Evolutionary conservation across 176 grass and related monocot genomes (phyloP).

Genomic region (Dactylis glomerata): DNA sequence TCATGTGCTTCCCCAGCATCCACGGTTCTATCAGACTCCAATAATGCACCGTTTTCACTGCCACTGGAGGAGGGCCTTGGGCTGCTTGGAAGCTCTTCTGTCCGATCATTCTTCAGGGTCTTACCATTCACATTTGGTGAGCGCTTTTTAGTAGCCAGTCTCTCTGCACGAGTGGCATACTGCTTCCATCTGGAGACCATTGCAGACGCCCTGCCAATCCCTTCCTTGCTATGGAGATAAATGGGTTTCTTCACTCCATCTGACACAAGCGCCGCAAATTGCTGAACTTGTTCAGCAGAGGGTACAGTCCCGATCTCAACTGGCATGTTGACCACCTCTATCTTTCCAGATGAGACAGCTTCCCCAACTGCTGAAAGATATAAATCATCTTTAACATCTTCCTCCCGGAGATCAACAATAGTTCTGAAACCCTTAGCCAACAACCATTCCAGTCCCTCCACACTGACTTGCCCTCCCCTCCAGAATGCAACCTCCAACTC

Average conservation of each 20-base stretch:
- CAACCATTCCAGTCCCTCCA: constrained; percentile 80
- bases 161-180: constrained; percentile 57
- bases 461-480: constrained; percentile 89
- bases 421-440: constrained; percentile 75
- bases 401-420: constrained; percentile 81
- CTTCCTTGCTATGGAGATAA: constrained; percentile 95
- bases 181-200: constrained; percentile 99
- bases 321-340: constrained; percentile 78
- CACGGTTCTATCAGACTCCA: constrained; percentile 33
- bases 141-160: constrained; percentile 32
- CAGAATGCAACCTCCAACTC: constrained; percentile 86
- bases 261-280: constrained; percentile 71
- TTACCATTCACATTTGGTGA: constrained; percentile 52
- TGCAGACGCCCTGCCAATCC: constrained; percentile 75
- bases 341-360: constrained; percentile 68
- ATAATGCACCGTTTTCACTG: constrained; percentile 30
- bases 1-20: constrained; percentile 21
- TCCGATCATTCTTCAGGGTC: constrained; percentile 32
- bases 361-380: constrained; percentile 61
- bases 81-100: constrained; percentile 22
- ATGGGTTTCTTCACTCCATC: constrained; percentile 59
- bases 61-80: constrained; percentile 23
- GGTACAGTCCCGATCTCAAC: constrained; percentile 85
- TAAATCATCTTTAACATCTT: constrained; percentile 65
- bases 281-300: constrained; percentile 69